Evolutionary conservation across 345 rosid species (phyloP), one percentile per base, ranked within the genome.

Genomic region (Toxicodendron radicans): DNA sequence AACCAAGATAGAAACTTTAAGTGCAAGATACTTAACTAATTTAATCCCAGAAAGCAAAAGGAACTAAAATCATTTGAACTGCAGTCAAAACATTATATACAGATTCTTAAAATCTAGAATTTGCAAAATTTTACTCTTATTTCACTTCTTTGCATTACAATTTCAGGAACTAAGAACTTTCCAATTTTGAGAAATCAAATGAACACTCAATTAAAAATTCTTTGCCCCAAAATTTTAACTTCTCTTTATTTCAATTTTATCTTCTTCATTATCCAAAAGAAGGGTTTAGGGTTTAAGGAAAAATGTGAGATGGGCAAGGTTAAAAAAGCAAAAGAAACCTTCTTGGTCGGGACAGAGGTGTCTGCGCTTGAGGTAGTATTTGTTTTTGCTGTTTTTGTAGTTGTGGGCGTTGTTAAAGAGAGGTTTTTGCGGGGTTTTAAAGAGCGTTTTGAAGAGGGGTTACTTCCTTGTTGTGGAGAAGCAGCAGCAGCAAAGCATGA

Each of bases 261-360:
- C 9, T 38, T 38, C 43, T 38, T 38, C 21, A 21, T 59, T 65
- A 53, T 71, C 30, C 30, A 46, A 24, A 20, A 57, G 24, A 73
- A 33, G 53, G 63, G 49, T 24, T 61, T 1, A 35, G 64, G 51
- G n/a, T 48, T 61, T 14, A 77, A 75, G 21, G 49, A 77, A 64
- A 21, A 54, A 68, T 35, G 23, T 6, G 20, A 46, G 27, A 24
- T 12, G 38, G 48, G 18, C 10, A 61, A 7, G 13, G 18, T 1
- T 3, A 7, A 52, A 10, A 53, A n/a, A 0, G n/a, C 6, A 62
- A 16, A 41, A 56, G 18, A 57, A 6, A 88, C 95, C 94, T 88
- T 91, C 73, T 91, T 93, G 66, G 85, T 62, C 70, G 81, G 79
- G 27, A 77, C 63, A 53, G 79, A 20, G 46, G 68, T 57, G 63